Conservation (phyloP, 2,329 filamentous ascomycete genomes). For the Ascochyta pisi region DNA sequence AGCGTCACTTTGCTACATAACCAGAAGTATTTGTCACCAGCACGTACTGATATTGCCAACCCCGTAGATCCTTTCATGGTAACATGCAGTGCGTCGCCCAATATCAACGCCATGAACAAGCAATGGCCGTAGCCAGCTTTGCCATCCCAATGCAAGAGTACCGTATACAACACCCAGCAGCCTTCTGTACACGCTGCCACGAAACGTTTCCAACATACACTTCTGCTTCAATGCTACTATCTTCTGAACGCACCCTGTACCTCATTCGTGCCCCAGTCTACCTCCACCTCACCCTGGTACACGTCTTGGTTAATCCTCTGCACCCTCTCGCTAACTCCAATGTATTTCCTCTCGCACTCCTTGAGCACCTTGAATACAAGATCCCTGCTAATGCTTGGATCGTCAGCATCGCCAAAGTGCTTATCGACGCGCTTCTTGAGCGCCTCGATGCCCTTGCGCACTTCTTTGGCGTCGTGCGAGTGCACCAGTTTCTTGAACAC, state of each 20-base stretch:
- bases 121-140: slow-evolving; percentile 4
- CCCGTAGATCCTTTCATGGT: not conserved
- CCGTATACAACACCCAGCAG: slow-evolving; percentile 3
- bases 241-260: slow-evolving; percentile 41
- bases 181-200: not conserved
- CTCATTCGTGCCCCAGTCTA: slow-evolving; percentile 46
- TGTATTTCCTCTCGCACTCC: slow-evolving; percentile 65
- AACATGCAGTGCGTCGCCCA: not conserved
- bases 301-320: slow-evolving; percentile 52
- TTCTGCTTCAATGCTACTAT: slow-evolving; percentile 12
- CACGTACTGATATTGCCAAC: not conserved
- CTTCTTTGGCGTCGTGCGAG: slow-evolving; percentile 81
- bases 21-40: too few species aligned
- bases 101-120: slow-evolving; percentile 3
- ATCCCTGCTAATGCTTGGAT: slow-evolving; percentile 67
- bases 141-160: slow-evolving; percentile 5
- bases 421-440: slow-evolving; percentile 93
- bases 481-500: slow-evolving; percentile 87
- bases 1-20: too few species aligned
- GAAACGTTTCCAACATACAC: not conserved
- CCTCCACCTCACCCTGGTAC: slow-evolving; percentile 55
- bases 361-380: slow-evolving; percentile 66
- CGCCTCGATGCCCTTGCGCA: slow-evolving; percentile 87
- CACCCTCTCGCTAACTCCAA: slow-evolving; percentile 59
- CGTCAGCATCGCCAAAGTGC: slow-evolving; percentile 91